Evolutionary conservation across 257 asterid genomes (phyloP).

Genomic region (Solanum medicagineum): DNA sequence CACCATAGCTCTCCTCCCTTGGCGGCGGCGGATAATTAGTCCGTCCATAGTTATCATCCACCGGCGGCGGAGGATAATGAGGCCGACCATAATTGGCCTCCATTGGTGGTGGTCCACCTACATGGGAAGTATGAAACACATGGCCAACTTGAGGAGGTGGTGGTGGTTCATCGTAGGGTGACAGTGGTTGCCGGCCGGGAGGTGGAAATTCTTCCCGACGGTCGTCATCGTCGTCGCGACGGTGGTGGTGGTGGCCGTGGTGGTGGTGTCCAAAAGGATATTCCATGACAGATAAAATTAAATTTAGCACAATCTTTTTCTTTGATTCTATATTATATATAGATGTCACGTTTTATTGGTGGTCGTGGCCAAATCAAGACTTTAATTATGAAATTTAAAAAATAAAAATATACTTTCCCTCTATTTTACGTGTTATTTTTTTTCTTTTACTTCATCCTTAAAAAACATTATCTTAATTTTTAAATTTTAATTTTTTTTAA

Average conservation of each 20-base stretch:
- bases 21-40: neutral
- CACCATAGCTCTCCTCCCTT: neutral
- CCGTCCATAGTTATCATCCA: neutral
- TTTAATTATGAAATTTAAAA: too few species aligned
- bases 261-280: constrained; percentile 16
- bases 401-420: too few species aligned
- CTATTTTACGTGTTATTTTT: too few species aligned
- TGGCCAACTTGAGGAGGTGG: constrained; percentile 23
- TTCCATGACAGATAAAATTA: neutral
- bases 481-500: too few species aligned
- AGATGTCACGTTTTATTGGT: neutral
- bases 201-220: constrained; percentile 14
- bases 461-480: too few species aligned
- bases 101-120: constrained; percentile 8
- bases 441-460: too few species aligned
- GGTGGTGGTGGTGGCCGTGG: constrained; percentile 14
- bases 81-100: neutral
- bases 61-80: constrained; percentile 2
- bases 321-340: neutral
- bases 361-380: neutral
- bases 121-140: constrained; percentile 20
- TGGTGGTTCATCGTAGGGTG: constrained; percentile 5
- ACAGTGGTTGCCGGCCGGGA: constrained; percentile 4
- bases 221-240: neutral
- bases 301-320: neutral